A percentile compares a stretch with the other conserved stretches of the same genome.
phyloP scores from a whole-genome alignment of 352 stramenopile genomes.

The Globisporangium acanthophoron region DNA sequence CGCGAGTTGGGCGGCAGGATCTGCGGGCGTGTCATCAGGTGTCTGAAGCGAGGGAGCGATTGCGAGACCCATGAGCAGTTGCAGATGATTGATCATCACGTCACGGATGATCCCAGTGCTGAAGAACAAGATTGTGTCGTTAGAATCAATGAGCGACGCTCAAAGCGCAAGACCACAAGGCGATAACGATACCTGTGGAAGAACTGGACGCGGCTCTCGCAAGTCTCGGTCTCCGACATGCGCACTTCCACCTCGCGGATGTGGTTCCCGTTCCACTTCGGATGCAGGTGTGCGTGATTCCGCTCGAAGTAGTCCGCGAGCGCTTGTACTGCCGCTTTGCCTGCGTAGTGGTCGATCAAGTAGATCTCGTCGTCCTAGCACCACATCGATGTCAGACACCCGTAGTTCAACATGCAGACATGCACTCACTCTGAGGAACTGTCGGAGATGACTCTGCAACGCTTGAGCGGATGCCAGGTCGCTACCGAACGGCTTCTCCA shows the following conservation, averaged over 20 bases:
- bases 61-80: constrained; percentile 42
- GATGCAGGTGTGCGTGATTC: constrained; percentile 32
- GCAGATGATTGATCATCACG: constrained; percentile 80
- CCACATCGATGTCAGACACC: too few relatives aligned
- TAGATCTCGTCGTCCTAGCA: constrained; percentile 61
- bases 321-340: constrained; percentile 58
- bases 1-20: not conserved
- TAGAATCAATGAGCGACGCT: not conserved
- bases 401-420: not conserved
- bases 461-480: constrained; percentile 42
- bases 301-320: constrained; percentile 42
- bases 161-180: too few relatives aligned
- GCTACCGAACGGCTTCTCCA: constrained; percentile 79
- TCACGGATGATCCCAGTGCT: constrained; percentile 75
- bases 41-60: constrained; percentile 26
- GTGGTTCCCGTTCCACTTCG: constrained; percentile 23
- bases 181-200: constrained; percentile 45
- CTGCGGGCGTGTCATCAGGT: not conserved
- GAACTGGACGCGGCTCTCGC: constrained; percentile 51
- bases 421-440: constrained; percentile 26
- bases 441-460: constrained; percentile 33
- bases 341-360: constrained; percentile 87
- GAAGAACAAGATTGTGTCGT: not conserved
- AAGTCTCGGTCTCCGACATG: constrained; percentile 69
- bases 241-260: constrained; percentile 30